Conservation (phyloP, 495 filamentous ascomycete species). For the Chaetomium tenue region DNA sequence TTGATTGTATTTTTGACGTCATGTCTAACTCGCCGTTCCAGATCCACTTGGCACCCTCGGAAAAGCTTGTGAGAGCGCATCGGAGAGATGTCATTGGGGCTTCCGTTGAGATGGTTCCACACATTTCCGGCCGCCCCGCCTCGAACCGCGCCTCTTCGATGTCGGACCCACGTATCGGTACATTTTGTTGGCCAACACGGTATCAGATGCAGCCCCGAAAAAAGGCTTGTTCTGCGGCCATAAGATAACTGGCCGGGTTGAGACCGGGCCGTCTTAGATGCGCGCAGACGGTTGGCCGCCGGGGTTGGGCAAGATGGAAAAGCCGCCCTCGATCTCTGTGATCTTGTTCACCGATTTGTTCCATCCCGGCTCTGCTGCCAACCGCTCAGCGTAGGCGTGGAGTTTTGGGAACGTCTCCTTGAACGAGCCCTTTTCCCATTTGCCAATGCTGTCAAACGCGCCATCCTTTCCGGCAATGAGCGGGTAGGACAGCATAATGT, state of each 20-base stretch:
- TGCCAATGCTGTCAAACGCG: constrained; percentile 54
- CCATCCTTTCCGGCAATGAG: constrained; percentile 55
- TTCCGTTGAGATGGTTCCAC: constrained; percentile 4
- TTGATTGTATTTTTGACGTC: constrained; percentile 17
- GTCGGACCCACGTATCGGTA: constrained; percentile 11
- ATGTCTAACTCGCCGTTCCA: constrained; percentile 7
- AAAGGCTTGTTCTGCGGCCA: background rate
- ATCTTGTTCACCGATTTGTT: constrained; percentile 56
- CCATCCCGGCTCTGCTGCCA: constrained; percentile 63
- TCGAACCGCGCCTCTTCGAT: constrained; percentile 12
- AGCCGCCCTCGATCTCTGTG: constrained; percentile 59
- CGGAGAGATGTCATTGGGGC: background rate
- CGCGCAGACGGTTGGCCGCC: constrained; percentile 11
- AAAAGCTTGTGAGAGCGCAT: constrained; percentile 6
- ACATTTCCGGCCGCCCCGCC: constrained; percentile 15
- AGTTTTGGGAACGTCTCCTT: constrained; percentile 46
- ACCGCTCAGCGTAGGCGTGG: constrained; percentile 58
- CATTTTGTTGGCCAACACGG: background rate
- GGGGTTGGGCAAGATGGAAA: constrained; percentile 32
- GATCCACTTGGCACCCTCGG: background rate
- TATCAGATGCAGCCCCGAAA: background rate
- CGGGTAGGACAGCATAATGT: constrained; percentile 75
- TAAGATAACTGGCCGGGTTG: background rate
- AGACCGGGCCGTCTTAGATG: constrained; percentile 1
- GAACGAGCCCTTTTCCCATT: constrained; percentile 36